Percentiles rank a stretch among this genome's conserved stretches.
phyloP scores from a whole-genome alignment of 345 rosid genomes.

The Acer campestre region DNA sequence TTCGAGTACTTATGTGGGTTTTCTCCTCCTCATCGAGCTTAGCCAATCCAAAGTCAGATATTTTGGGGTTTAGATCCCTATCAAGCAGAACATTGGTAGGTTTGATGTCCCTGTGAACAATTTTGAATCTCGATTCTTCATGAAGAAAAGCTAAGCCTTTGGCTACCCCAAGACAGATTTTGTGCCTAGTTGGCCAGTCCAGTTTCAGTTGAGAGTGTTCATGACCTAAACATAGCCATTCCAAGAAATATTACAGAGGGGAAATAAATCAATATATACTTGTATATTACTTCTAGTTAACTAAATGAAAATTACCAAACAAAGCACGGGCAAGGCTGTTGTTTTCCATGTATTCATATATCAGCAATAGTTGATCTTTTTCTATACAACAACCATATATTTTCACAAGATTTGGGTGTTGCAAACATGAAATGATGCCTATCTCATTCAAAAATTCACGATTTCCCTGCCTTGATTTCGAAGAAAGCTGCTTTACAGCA shows the following conservation, averaged over 20 bases:
- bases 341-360: constrained; percentile 31
- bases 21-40: constrained; percentile 50
- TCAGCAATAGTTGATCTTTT: constrained; percentile 20
- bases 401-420: constrained; percentile 32
- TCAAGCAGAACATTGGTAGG: constrained; percentile 58
- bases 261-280: too few species aligned
- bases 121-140: constrained; percentile 51
- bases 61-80: constrained; percentile 48
- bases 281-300: too few species aligned
- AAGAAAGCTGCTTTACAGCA: constrained; percentile 36
- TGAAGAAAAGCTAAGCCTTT: constrained; percentile 64
- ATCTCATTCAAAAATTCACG: constrained; percentile 28
- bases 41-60: constrained; percentile 71
- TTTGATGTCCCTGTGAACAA: constrained; percentile 70
- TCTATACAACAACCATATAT: constrained; percentile 26
- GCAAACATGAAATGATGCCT: constrained; percentile 21
- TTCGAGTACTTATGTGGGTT: constrained; percentile 56
- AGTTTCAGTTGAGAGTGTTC: constrained; percentile 30
- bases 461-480: constrained; percentile 35
- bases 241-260: too few species aligned
- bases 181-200: constrained; percentile 49
- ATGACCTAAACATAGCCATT: neutral
- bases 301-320: constrained; percentile 16
- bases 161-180: constrained; percentile 57
- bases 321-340: constrained; percentile 20